Conservation (phyloP, 768 basidiomycete species). For the Leccinum disarticulatum region DNA sequence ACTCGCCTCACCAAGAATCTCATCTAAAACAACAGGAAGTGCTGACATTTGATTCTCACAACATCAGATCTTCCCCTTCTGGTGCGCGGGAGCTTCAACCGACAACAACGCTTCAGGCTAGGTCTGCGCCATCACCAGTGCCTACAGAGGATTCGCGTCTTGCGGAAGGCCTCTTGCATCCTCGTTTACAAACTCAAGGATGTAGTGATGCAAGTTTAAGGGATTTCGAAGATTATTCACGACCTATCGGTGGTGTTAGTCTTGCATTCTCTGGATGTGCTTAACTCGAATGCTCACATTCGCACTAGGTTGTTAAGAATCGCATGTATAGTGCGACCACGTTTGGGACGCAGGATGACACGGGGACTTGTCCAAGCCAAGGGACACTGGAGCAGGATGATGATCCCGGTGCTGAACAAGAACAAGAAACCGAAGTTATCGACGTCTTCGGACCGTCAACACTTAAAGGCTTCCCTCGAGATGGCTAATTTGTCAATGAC, state of each 20-base stretch:
- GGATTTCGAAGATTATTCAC: conserved; percentile 36
- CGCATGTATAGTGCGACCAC: conserved; percentile 34
- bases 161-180: conserved; percentile 20
- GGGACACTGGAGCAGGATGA: conserved; percentile 8
- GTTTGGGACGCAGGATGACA: conserved; percentile 30
- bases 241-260: conserved; percentile 34
- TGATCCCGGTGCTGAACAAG: neutral
- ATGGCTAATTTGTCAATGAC: conserved; percentile 15
- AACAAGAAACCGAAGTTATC: neutral
- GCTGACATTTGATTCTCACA: neutral
- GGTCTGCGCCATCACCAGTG: conserved; percentile 21
- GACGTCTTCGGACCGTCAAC: conserved; percentile 16
- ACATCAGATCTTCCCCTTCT: neutral
- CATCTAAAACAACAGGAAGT: conserved; percentile 2
- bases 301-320: conserved; percentile 30
- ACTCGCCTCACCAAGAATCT: neutral
- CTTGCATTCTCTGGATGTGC: neutral
- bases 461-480: neutral
- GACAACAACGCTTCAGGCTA: neutral
- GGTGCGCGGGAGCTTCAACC: neutral
- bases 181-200: conserved; percentile 25
- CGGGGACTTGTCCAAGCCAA: conserved; percentile 11
- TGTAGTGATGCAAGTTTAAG: conserved; percentile 28
- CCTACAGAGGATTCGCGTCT: conserved; percentile 29
- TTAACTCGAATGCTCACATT: neutral